Conservation (phyloP, 495 filamentous ascomycete species). For the Penicillium chermesinum region DNA sequence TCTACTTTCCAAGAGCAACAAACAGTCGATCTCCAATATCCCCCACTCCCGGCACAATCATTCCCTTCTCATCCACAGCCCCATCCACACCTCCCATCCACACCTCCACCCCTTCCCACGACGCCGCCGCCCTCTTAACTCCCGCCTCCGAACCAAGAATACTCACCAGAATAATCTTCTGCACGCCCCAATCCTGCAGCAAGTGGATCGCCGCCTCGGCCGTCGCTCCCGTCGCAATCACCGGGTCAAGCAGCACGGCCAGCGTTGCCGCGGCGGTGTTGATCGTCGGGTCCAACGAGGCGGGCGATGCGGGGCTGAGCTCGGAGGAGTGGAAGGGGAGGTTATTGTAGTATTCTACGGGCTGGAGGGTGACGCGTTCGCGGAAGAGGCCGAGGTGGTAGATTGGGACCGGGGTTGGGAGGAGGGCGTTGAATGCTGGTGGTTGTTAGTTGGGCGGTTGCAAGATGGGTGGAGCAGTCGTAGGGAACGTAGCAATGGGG, state of each 20-base stretch:
- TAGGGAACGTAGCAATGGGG: no score
- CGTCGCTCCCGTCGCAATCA: slow-evolving; percentile 91
- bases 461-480: neutral
- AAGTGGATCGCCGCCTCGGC: slow-evolving; percentile 85
- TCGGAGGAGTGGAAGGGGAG: slow-evolving; percentile 65
- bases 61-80: slow-evolving; percentile 66
- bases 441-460: slow-evolving; percentile 6
- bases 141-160: slow-evolving; percentile 68
- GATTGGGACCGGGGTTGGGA: slow-evolving; percentile 74
- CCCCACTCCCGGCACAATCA: slow-evolving; percentile 87
- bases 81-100: slow-evolving; percentile 79
- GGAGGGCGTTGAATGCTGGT: slow-evolving; percentile 72
- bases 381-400: slow-evolving; percentile 94
- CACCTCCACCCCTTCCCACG: slow-evolving; percentile 71
- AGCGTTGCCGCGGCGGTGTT: slow-evolving; percentile 50
- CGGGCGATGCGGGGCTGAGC: slow-evolving; percentile 24
- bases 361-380: slow-evolving; percentile 74
- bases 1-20: slow-evolving; percentile 84
- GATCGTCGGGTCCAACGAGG: slow-evolving; percentile 26
- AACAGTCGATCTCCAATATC: slow-evolving; percentile 93
- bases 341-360: slow-evolving; percentile 98
- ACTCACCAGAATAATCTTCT: slow-evolving; percentile 71
- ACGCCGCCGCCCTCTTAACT: slow-evolving; percentile 59
- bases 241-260: slow-evolving; percentile 82
- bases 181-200: slow-evolving; percentile 82